A percentile compares a stretch with the other conserved stretches of the same genome.
Evolutionary conservation across 2,329 filamentous ascomycete species (phyloP).

Genomic region (Sphaceloma murrayae): DNA sequence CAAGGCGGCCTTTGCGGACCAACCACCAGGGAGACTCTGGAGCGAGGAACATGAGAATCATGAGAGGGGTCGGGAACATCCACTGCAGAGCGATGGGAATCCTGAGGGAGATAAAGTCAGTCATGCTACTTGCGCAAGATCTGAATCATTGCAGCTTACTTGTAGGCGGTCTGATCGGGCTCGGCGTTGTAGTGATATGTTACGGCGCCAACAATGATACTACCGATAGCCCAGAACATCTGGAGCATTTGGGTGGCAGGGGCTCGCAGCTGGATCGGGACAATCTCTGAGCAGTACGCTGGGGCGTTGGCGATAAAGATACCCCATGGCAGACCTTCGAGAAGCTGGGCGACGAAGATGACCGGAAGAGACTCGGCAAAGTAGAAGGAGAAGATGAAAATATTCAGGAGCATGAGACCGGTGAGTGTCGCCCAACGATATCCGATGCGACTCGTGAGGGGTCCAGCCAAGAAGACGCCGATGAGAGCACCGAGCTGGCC

Average conservation of each 20-base stretch:
- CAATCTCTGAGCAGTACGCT: conserved; percentile 53
- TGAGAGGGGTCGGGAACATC: conserved; percentile 49
- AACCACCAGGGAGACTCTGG: conserved; percentile 49
- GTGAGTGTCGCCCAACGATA: conserved; percentile 51
- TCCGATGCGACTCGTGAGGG: conserved; percentile 49
- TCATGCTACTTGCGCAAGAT: too few relatives aligned
- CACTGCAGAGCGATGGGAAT: conserved; percentile 49
- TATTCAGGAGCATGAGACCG: conserved; percentile 49
- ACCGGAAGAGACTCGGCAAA: conserved; percentile 42
- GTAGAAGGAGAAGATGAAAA: conserved; percentile 52
- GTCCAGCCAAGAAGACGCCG: conserved; percentile 51
- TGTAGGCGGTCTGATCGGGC: conserved; percentile 32
- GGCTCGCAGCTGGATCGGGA: conserved; percentile 48
- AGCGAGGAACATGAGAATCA: conserved; percentile 43
- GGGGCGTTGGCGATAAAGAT: conserved; percentile 58
- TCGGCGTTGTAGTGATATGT: conserved; percentile 45
- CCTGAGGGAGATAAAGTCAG: too few relatives aligned
- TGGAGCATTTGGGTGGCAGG: conserved; percentile 54
- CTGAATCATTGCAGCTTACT: too few relatives aligned
- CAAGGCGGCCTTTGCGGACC: conserved; percentile 40
- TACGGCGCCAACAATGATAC: conserved; percentile 50
- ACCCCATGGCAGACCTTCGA: conserved; percentile 56
- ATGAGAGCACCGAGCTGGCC: conserved; percentile 52
- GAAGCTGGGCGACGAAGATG: conserved; percentile 45
- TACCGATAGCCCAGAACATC: conserved; percentile 57